Base-by-base conservation (phyloP, 192 early-diverging fungal genomes). In the Podila clonocystis region DNA sequence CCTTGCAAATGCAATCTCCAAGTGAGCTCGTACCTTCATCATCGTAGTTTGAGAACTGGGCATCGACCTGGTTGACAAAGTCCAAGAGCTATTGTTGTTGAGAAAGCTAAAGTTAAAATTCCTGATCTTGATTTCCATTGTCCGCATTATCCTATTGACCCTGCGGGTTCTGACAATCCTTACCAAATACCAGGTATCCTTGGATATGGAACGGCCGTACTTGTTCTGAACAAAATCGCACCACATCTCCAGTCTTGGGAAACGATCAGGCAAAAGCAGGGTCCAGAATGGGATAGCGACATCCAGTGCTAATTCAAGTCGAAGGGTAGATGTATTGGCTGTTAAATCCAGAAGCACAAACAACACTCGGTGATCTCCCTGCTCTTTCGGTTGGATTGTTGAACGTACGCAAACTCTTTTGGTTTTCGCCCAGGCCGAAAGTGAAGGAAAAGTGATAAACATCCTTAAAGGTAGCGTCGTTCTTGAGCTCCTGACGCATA, bases 111-210 rank as follows among this genome's bases (percentile, higher is more conserved):
- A 11, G 52, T 41, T 17, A 50, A 19, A 2, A 17, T 22, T 20
- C n/a, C 17, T 17, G 9, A 38, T 45, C 11, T 64, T 20, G 36
- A 9, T 20, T 6, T 30, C 48, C 28, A 19, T 22, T 19, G n/a
- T 30, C 19, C 38, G 17, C 6, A 9, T 12, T 28, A 24, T 12
- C 34, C 13, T 7, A 5, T 62, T 31, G 33, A 34, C n/a, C 3
- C 1, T 20, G 26, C 28, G 5, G 11, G 1, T 55, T 0, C 58
- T 9, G 55, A 49, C 22, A 38, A 24, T 11, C 70, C 80, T 59
- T 84, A 93, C 91, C 89, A 92, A 84, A n/a, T 85, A 89, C 95
- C 95, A 96, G 0, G 94, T 95, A 73, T 96, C 94, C 50, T 89
- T 90, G 36, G 91, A 92, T 82, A 96, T 95, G 19, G 93, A 87